Conservation (phyloP, 163 green algal species). For the Trebouxiophyceae sp. region DNA sequence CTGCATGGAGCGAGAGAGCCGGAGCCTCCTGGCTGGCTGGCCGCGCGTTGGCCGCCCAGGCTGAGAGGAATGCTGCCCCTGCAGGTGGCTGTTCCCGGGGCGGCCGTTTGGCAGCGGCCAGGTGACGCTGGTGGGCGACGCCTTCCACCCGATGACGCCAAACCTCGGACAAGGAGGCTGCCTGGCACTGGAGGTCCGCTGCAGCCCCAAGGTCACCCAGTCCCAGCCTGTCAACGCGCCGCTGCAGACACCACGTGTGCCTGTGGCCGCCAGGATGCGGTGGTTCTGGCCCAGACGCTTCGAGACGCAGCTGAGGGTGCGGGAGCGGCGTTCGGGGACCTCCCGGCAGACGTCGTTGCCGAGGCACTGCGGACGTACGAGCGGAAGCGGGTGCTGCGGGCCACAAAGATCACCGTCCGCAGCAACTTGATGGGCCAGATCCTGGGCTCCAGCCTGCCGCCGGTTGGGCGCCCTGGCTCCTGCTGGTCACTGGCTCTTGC, state of each 20-base stretch:
- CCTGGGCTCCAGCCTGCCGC: background rate
- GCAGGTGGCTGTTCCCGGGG: slow-evolving; percentile 29
- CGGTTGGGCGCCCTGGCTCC: background rate
- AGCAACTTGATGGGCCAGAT: slow-evolving; percentile 51
- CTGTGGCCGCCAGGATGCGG: slow-evolving; percentile 27
- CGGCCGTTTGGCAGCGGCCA: slow-evolving; percentile 1
- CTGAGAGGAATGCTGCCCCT: too few relatives aligned
- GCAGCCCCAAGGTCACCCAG: too few relatives aligned
- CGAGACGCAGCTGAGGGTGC: background rate
- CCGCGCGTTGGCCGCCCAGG: background rate
- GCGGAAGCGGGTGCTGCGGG: slow-evolving; percentile 28
- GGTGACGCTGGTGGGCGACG: slow-evolving; percentile 58
- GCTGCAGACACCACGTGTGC: background rate
- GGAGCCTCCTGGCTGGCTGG: background rate
- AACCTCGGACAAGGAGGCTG: slow-evolving; percentile 77
- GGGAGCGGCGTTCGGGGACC: background rate
- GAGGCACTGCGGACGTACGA: slow-evolving; percentile 46
- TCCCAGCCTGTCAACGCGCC: too few relatives aligned
- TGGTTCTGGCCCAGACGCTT: slow-evolving; percentile 53
- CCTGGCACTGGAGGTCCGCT: slow-evolving; percentile 59
- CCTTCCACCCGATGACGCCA: slow-evolving; percentile 72
- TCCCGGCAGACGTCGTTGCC: slow-evolving; percentile 8
- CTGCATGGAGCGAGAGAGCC: too few relatives aligned
- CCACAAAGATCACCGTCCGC: slow-evolving; percentile 49
- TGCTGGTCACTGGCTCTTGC: background rate